Conservation (phyloP, 2,329 filamentous ascomycete genomes). For the Aspergillus neotritici region DNA sequence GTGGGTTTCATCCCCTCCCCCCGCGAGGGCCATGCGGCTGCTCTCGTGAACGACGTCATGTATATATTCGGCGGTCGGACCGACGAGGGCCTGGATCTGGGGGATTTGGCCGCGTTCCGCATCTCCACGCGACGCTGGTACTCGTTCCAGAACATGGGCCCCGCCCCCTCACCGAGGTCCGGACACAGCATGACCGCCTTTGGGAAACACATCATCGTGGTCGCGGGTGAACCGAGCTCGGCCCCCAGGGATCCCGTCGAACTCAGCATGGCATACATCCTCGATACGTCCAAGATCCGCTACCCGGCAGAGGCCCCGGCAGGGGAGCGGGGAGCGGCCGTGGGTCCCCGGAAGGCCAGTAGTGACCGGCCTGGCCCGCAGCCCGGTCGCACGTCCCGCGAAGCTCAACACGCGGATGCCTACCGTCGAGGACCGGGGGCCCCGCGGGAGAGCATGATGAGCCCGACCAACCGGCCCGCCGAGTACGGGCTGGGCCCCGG, state of each 20-base stretch:
- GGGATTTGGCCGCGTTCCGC: conserved; percentile 81
- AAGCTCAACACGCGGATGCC: conserved; percentile 36
- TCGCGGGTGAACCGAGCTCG: conserved; percentile 91
- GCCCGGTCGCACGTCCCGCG: conserved; percentile 39
- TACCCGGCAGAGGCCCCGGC: conserved; percentile 71
- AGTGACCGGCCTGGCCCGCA: conserved; percentile 39
- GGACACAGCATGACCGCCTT: conserved; percentile 97
- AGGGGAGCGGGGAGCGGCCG: conserved; percentile 36
- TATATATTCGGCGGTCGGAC: conserved; percentile 97
- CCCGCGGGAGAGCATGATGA: conserved; percentile 41
- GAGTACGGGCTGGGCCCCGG: conserved; percentile 31
- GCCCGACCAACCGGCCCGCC: conserved; percentile 20
- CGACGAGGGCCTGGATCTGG: conserved; percentile 85
- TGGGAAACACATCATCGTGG: conserved; percentile 83
- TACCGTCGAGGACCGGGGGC: conserved; percentile 35
- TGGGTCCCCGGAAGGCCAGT: conserved; percentile 39
- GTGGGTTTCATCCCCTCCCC: conserved; percentile 95
- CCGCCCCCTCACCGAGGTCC: conserved; percentile 84
- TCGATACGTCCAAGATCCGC: conserved; percentile 93
- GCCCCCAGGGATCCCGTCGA: conserved; percentile 75
- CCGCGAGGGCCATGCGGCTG: conserved; percentile 88
- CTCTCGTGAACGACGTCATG: conserved; percentile 96
- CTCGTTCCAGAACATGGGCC: conserved; percentile 99
- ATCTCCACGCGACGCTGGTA: conserved; percentile 89
- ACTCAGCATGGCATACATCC: conserved; percentile 78